A percentile compares a stretch with the other conserved stretches of the same genome.
Conservation (phyloP, 176 grass and related monocot genomes). For the Canna indica region DNA sequence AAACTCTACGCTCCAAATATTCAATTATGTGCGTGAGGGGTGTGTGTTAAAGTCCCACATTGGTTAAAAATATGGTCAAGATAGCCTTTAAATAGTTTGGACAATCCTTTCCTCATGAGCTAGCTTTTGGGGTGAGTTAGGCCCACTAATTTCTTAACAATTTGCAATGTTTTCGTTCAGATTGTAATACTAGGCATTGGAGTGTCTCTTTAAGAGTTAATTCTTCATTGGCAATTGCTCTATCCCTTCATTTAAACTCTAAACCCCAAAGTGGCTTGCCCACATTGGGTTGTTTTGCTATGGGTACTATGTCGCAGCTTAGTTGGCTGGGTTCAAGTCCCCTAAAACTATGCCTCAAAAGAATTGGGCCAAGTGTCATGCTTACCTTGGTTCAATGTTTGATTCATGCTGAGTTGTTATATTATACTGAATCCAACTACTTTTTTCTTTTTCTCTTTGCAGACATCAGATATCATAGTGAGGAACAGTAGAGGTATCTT, state of each 20-base stretch:
- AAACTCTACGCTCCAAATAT: no score
- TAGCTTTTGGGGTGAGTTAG: no score
- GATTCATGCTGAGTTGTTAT: neutral
- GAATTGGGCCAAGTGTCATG: neutral
- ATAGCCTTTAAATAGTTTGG: no score
- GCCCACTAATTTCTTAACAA: no score
- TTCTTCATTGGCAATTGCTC: neutral
- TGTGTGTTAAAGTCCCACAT: no score
- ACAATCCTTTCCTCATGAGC: no score
- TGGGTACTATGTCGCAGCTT: no score
- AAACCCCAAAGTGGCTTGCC: neutral
- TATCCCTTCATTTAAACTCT: neutral
- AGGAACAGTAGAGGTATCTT: constrained; percentile 15
- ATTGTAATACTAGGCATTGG: neutral
- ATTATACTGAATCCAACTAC: neutral
- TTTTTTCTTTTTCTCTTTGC: neutral
- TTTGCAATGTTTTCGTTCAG: neutral
- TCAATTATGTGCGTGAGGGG: no score
- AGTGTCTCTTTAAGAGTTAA: neutral
- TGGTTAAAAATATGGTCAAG: no score
- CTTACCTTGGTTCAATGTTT: neutral
- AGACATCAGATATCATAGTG: constrained; percentile 8
- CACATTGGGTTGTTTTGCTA: neutral
- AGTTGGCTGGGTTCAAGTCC: neutral
- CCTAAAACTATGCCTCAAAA: neutral